Evolutionary conservation across 1,139 yeast genomes (phyloP), one percentile per base, ranked within the genome.

Genomic region (Candida smagusa): DNA sequence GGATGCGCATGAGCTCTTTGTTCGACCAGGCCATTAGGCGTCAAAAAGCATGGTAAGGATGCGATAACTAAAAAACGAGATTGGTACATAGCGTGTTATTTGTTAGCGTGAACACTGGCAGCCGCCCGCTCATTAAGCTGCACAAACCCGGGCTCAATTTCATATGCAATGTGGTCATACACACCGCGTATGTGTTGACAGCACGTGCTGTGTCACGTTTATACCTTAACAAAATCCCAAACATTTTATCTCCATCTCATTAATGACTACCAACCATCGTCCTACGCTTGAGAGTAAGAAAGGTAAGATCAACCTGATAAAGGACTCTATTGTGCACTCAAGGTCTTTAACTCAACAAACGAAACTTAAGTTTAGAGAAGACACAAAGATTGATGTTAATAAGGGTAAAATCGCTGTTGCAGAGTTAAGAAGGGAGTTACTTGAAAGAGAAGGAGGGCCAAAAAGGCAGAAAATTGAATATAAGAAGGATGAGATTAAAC

Each of bases 261-360:
- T 16, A 16, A 87, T 87, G 96, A 84, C 95, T 1, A 83, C 95
- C 2, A 92, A 94, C 34, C 96, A 87, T 55, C 74, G 95, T 56
- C 96, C 97, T 0, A 87, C 95, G 7, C 72, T 87, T 44, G 96
- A 89, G 53, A 86, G 92, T 42, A 89, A 95, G 40, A 74, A 80
- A 50, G 97, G 96, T 4, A 77, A 76, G 48, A 67, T 65, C 23
- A 61, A 72, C 36, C 50, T 52, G 2, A 68, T 71, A 21, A 44
- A 48, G 11, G 67, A 67, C 37, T 57, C 75, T 30, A 85, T 82
- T 9, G 59, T 68, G 9, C 96, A 88, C 57, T 73, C 88, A 2
- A 65, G 95, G 35, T 66, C 77, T 9, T 65, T 84, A 12, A 84
- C 92, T 0, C 88, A 84, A 9, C 95, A 89, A 47, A 74, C 75